A percentile compares a stretch with the other conserved stretches of the same genome.
phyloP scores from a whole-genome alignment of 805 yeast species.

The Cyberlindnera euphorbiae region DNA sequence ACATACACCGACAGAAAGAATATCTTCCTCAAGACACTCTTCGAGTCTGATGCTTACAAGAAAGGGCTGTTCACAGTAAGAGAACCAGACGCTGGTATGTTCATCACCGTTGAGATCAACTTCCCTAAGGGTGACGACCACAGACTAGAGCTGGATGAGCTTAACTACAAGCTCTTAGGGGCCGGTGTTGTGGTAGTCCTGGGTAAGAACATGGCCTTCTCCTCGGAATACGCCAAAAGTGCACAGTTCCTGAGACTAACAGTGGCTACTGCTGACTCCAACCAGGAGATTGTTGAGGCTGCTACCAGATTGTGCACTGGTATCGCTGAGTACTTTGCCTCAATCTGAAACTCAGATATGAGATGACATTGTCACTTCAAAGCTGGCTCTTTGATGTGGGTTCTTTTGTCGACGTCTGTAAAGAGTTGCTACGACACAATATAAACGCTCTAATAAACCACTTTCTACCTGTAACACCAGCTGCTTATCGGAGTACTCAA shows the following conservation, averaged over 20 bases:
- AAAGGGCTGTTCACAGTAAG: constrained; percentile 25
- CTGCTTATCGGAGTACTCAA: no score
- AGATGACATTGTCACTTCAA: no score
- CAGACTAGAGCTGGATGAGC: constrained; percentile 35
- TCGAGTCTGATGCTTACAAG: constrained; percentile 37
- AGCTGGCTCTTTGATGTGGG: no score
- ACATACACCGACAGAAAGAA: constrained; percentile 62
- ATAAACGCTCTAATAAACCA: no score
- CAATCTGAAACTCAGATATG: no score
- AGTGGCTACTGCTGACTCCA: constrained; percentile 44
- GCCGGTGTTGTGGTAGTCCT: constrained; percentile 51
- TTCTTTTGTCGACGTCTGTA: no score
- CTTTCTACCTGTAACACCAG: no score
- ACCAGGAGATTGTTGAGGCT: constrained; percentile 42
- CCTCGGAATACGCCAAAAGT: constrained; percentile 35
- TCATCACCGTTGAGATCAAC: constrained; percentile 48
- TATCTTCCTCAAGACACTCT: constrained; percentile 47
- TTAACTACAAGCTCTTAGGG: constrained; percentile 38
- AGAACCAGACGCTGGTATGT: constrained; percentile 71
- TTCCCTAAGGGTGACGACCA: constrained; percentile 27
- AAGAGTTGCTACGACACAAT: no score
- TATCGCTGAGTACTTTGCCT: constrained; percentile 12
- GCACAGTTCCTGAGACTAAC: constrained; percentile 55
- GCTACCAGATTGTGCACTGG: constrained; percentile 14
- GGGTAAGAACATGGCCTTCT: constrained; percentile 54